Evolutionary conservation across 2,329 filamentous ascomycete species (phyloP).

Genomic region (Colletotrichum sp.): DNA sequence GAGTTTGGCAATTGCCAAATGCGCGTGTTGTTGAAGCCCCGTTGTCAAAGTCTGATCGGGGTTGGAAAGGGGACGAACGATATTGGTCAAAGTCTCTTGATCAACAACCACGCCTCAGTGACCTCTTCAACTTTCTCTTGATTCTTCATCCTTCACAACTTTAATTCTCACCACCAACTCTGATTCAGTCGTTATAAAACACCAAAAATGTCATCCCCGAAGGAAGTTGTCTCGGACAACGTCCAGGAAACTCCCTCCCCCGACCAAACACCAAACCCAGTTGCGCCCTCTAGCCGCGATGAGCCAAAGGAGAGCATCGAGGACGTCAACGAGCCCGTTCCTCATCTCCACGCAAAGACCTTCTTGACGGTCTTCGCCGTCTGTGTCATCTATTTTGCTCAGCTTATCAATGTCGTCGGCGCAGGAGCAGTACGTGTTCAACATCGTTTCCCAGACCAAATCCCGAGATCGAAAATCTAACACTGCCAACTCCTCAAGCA

Average conservation of each 20-base stretch:
- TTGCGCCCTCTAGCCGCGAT: neutral
- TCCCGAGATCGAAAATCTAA: neutral
- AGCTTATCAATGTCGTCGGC: neutral
- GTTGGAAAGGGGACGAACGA: neutral
- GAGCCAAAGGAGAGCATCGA: neutral
- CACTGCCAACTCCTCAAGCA: conserved; percentile 25
- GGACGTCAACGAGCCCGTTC: neutral
- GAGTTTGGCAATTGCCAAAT: neutral
- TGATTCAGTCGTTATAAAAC: neutral
- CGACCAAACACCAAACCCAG: neutral
- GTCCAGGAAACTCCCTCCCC: neutral
- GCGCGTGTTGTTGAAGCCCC: neutral
- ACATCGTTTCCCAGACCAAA: neutral
- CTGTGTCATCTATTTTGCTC: neutral
- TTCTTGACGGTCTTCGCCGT: neutral
- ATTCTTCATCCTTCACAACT: neutral
- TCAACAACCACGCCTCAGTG: neutral
- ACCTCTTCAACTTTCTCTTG: neutral
- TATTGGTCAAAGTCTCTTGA: neutral
- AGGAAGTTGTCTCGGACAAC: neutral
- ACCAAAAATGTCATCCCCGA: neutral
- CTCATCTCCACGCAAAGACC: neutral
- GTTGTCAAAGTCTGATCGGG: neutral
- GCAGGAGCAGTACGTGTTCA: neutral
- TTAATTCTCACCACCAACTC: neutral